Base-by-base conservation (phyloP, 106 monocot genomes). In the Posidonia australis region DNA sequence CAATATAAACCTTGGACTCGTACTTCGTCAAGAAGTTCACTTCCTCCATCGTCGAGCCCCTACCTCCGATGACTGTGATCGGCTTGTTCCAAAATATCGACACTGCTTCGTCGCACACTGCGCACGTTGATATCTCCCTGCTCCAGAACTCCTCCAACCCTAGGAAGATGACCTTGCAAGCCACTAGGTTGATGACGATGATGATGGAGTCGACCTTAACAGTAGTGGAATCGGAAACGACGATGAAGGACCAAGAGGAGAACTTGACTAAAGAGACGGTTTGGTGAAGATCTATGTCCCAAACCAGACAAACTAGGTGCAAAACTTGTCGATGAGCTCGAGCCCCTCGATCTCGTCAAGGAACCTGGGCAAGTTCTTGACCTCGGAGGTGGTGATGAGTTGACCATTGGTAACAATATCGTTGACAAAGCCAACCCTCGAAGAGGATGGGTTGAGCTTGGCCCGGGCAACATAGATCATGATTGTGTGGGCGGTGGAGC, bases 11-110 rank as follows among this genome's bases (percentile, higher is more conserved):
- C 70, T 65, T 81, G 0, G 89, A 89, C 1, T 84, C 94, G 68
- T 90, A 94, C 74, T 94, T 94, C 27, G 94, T 86, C 31, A 94
- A 74, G 71, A 94, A 94, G 65, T 86, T 90, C 18, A 89, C 81
- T 73, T 94, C 94, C 67, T 94, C 94, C 91, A 91, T 91, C 63
- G 91, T 83, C 23, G 91, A 91, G 30, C 86, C 91, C 22, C 91
- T 86, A 23, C 91, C 86, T 3, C 91, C 94, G 19, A 94, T 56
- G 9, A 94, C 86, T 0, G 76, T 84, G 25, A 94, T 86, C 10
- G 89, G 86, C 31, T 66, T 62, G 51, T 86, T 75, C 51, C 94
- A 74, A 66, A 94, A 94, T 58, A 90, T 84, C 5, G 94, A 89
- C 1, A 89, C 89, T 0, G 94, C 94, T 0, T 89, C 94, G 46